phyloP scores from a whole-genome alignment of 2,329 filamentous ascomycete species.

The Aspergillus japonicus region DNA sequence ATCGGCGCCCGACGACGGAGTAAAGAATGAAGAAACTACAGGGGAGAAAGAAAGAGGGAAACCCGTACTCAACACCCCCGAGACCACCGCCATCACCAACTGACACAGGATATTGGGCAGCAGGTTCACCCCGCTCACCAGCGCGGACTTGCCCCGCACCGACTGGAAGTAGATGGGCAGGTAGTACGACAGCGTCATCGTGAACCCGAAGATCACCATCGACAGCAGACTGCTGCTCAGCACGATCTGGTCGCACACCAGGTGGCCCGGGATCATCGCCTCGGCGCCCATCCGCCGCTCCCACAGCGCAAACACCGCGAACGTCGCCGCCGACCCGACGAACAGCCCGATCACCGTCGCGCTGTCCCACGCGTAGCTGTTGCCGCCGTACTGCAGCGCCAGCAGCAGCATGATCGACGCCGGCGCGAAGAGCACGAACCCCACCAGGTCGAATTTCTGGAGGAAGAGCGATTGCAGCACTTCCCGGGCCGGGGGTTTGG shows the following conservation, averaged over 20 bases:
- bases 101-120: conserved; percentile 33
- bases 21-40: too few species aligned
- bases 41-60: too few species aligned
- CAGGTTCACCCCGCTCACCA: conserved; percentile 28
- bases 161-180: conserved; percentile 53
- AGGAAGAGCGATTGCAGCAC: conserved; percentile 13
- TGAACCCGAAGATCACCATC: conserved; percentile 33
- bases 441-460: conserved; percentile 50
- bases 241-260: conserved; percentile 9
- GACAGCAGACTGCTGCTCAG: conserved; percentile 31
- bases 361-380: conserved; percentile 51
- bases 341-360: conserved; percentile 45
- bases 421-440: conserved; percentile 53
- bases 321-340: conserved; percentile 17
- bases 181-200: conserved; percentile 42
- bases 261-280: conserved; percentile 16
- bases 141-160: conserved; percentile 29
- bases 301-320: conserved; percentile 13
- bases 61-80: conserved; percentile 32
- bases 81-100: conserved; percentile 31
- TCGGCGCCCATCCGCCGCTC: conserved; percentile 13
- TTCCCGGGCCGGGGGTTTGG: neutral
- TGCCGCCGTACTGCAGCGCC: conserved; percentile 59
- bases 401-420: conserved; percentile 55
- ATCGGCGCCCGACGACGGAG: neutral